phyloP scores from a whole-genome alignment of 1,284 basidiomycete species.

The Inonotus obliquus region DNA sequence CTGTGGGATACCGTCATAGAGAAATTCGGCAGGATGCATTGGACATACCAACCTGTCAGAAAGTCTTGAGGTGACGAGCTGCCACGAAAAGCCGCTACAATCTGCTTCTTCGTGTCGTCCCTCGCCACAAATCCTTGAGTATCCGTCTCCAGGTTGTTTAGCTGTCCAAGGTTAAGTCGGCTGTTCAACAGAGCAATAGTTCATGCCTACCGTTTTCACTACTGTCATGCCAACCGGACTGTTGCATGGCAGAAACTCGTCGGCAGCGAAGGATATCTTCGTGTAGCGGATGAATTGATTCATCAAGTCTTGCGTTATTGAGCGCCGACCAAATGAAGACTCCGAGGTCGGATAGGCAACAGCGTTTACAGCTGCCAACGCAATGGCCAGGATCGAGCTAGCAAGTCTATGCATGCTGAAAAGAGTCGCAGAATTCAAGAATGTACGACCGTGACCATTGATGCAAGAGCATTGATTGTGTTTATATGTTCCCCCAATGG shows the following conservation, averaged over 20 bases:
- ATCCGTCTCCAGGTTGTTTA: slow-evolving; percentile 5
- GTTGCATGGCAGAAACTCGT: slow-evolving; percentile 4
- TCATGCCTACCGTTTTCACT: background rate
- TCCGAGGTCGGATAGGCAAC: background rate
- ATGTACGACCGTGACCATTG: background rate
- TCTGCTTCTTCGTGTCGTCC: slow-evolving; percentile 8
- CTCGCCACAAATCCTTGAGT: slow-evolving; percentile 11
- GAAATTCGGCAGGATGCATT: slow-evolving; percentile 21
- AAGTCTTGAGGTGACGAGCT: slow-evolving; percentile 12
- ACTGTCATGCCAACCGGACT: slow-evolving; percentile 12
- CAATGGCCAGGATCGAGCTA: background rate
- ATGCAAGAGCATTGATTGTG: background rate
- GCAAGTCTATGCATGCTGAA: background rate
- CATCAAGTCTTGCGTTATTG: slow-evolving; percentile 1
- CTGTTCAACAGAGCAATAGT: background rate
- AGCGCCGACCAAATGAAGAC: background rate
- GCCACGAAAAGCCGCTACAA: slow-evolving; percentile 4
- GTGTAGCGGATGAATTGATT: slow-evolving; percentile 7
- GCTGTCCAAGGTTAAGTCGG: background rate
- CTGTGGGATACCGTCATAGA: background rate
- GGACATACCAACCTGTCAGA: slow-evolving; percentile 11
- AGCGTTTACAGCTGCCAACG: background rate
- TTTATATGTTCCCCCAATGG: background rate
- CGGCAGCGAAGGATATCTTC: slow-evolving; percentile 11
- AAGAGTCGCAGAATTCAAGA: background rate